Evolutionary conservation across 805 yeast species (phyloP), one percentile per base, ranked within the genome.

Genomic region (Candida methanosorbosa): DNA sequence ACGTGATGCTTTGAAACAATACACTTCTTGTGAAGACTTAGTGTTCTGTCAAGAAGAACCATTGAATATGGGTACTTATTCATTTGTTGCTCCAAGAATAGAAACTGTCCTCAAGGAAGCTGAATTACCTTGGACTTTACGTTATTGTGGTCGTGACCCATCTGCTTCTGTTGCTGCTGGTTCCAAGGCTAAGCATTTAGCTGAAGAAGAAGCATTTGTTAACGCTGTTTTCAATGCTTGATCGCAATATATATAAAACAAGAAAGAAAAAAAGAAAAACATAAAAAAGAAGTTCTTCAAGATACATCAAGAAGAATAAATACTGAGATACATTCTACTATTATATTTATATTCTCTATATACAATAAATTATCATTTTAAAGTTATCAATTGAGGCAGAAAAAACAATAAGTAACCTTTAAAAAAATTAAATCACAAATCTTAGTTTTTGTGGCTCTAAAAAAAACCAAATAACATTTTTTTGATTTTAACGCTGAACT

Each of bases 1-100:
- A 51, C 81, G 85, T 57, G 97, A 90, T 48, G 66, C 85, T 19
- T 66, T 92, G 50, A 69, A 82, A 64, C 59, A 77, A 32, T 92
- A 81, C 70, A 86, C 94, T 53, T 78, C 77, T 59, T 58, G 81
- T 42, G 79, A 82, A 60, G 98, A 92, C 59, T 66, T 92, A 47
- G 94, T 88, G 32, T 92, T 88, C 90, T 82, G 94, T 65, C 98
- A 92, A 70, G 99, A 92, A 68, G 99, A 92, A 72, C 97, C 97
- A 52, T 72, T 92, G 66, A 92, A 92, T 70, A 90, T 90, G 79
- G 98, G 98, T 63, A 68, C 84, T 30, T 87, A 81, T 82, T 55
- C 81, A 18, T 86, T 56, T 54, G 90, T 71, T 37, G 66, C 72
- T 40, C 98, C 97, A 59, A 83, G 99, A 68, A 62, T 92, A 36